phyloP scores from a whole-genome alignment of 257 asterid genomes.

The Linaria vulgaris region DNA sequence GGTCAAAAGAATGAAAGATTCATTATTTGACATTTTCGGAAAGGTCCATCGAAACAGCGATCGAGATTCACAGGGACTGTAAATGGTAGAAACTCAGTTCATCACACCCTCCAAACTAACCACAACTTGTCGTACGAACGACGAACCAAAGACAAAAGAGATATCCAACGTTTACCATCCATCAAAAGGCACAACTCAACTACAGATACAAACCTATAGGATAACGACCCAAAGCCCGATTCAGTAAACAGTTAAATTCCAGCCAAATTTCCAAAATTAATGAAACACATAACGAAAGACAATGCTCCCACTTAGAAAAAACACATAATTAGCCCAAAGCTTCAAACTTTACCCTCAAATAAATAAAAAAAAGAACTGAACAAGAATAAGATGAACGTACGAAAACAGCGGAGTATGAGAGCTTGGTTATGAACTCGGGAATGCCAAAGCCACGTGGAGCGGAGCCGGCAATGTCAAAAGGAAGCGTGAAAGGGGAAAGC shows the following conservation, averaged over 20 bases:
- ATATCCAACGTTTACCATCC: constrained; percentile 1
- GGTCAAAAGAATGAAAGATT: not conserved
- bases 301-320: too few species aligned
- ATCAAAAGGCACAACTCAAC: constrained; percentile 1
- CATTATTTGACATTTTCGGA: not conserved
- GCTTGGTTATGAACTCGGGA: constrained; percentile 83
- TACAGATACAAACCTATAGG: constrained; percentile 2
- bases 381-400: constrained; percentile 35
- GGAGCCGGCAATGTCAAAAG: constrained; percentile 90
- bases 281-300: too few species aligned
- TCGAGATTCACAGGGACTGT: not conserved
- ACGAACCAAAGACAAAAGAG: not conserved
- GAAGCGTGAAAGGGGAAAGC: constrained; percentile 76
- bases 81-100: not conserved
- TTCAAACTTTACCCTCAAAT: not conserved
- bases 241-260: too few species aligned
- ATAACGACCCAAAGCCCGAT: too few species aligned
- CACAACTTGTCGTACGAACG: too few species aligned
- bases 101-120: not conserved
- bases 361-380: not conserved
- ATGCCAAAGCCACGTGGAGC: constrained; percentile 99
- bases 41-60: too few species aligned
- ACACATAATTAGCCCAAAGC: not conserved
- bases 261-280: too few species aligned
- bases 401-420: constrained; percentile 84